These are phyloP conservation scores for Cucurbita pepo DNA, from an alignment of 306 rosid genomes.

Conservation along the genomic window DNA sequence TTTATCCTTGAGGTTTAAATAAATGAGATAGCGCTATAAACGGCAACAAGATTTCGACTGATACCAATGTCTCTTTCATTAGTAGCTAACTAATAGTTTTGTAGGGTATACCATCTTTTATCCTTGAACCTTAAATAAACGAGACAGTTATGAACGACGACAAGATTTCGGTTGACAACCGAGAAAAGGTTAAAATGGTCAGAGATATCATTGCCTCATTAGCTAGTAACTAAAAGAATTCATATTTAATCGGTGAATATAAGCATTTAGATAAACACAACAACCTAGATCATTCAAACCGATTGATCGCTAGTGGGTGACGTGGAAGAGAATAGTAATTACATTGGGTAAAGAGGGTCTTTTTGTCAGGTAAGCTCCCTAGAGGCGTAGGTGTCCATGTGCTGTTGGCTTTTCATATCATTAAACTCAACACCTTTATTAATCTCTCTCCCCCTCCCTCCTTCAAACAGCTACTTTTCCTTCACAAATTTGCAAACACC, in stretches of 20 bases:
- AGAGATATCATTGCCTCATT: not conserved
- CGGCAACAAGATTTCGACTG: not conserved
- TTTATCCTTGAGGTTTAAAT: no score
- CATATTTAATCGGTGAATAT: not conserved
- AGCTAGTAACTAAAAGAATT: not conserved
- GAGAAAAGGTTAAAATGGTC: not conserved
- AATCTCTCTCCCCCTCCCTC: conserved; percentile 25
- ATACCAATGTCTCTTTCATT: not conserved
- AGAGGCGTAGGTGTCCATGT: conserved; percentile 50
- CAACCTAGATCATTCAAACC: not conserved
- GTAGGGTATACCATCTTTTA: no score
- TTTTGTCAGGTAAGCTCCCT: conserved; percentile 41
- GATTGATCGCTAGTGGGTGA: not conserved
- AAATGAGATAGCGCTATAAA: no score
- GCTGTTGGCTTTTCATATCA: conserved; percentile 50
- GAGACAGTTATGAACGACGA: no score
- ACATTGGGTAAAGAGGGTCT: conserved; percentile 10
- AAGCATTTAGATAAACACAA: not conserved
- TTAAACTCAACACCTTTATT: conserved; percentile 38
- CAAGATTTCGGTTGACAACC: not conserved
- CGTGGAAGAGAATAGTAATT: conserved; percentile 14
- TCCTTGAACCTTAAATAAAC: no score
- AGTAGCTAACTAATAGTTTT: no score
- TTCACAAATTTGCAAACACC: not conserved
- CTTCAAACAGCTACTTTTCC: not conserved